Evolutionary conservation across 345 rosid genomes (phyloP).

Genomic region (Syzygium aqueum): DNA sequence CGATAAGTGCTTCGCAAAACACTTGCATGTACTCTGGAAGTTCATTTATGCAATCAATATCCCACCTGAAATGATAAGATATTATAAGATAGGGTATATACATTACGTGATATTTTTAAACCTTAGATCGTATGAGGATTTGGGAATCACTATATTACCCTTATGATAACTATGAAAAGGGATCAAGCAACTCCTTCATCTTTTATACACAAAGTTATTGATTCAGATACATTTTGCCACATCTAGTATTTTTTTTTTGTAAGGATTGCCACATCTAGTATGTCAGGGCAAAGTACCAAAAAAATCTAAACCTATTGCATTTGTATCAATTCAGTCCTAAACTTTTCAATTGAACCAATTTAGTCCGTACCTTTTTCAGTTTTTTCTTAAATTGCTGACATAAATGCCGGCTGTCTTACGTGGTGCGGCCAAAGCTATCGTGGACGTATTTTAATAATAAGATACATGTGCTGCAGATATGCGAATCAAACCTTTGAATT

Average conservation of each 20-base stretch:
- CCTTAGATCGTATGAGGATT: background rate
- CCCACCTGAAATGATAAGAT: conserved; percentile 15
- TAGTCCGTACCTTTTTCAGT: too few species aligned
- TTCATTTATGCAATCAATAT: conserved; percentile 1
- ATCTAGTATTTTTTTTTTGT: too few species aligned
- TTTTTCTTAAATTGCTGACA: too few species aligned
- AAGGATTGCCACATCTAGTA: too few species aligned
- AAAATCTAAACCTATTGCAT: too few species aligned
- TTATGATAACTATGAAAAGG: background rate
- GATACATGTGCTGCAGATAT: background rate
- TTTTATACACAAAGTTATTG: too few species aligned
- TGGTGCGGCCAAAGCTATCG: too few species aligned
- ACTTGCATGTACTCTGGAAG: conserved; percentile 28
- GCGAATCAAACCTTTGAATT: background rate
- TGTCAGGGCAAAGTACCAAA: too few species aligned
- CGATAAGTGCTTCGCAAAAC: conserved; percentile 11
- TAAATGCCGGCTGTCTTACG: too few species aligned
- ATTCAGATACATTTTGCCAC: too few species aligned
- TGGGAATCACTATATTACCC: background rate
- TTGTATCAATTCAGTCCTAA: too few species aligned
- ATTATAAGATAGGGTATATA: background rate
- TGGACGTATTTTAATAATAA: background rate
- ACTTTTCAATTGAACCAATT: too few species aligned
- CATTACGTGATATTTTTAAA: background rate
- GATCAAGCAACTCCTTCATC: background rate